Evolutionary conservation across 2,329 filamentous ascomycete genomes (phyloP).

Genomic region (Sporothrix dimorphospora): DNA sequence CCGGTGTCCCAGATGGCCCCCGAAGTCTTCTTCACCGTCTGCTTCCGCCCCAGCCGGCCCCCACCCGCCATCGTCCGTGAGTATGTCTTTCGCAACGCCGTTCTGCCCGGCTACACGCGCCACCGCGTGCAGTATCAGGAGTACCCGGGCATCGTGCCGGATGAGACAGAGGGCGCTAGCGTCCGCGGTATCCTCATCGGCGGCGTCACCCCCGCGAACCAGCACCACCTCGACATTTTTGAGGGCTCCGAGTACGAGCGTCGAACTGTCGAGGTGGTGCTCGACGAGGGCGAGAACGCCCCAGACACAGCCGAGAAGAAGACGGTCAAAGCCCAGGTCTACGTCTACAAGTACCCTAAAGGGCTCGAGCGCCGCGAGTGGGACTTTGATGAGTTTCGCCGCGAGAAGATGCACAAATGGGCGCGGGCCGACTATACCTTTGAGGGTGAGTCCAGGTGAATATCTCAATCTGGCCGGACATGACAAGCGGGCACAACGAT

Average conservation of each 20-base stretch:
- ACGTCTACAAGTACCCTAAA: slow-evolving; percentile 60
- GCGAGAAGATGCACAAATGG: slow-evolving; percentile 67
- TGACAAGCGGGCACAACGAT: neutral
- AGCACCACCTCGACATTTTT: slow-evolving; percentile 76
- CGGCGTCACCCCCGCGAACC: slow-evolving; percentile 76
- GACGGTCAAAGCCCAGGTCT: slow-evolving; percentile 61
- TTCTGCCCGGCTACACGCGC: slow-evolving; percentile 74
- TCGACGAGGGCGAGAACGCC: slow-evolving; percentile 37
- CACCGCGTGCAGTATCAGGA: slow-evolving; percentile 69
- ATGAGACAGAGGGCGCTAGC: slow-evolving; percentile 60
- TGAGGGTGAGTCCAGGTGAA: slow-evolving; percentile 41
- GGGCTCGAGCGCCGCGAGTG: slow-evolving; percentile 75
- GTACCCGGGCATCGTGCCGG: slow-evolving; percentile 75
- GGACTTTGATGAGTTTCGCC: slow-evolving; percentile 83
- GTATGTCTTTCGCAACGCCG: slow-evolving; percentile 69
- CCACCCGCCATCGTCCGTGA: slow-evolving; percentile 57
- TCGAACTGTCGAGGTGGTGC: slow-evolving; percentile 56
- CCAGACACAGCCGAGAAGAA: slow-evolving; percentile 35
- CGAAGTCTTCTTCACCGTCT: slow-evolving; percentile 82
- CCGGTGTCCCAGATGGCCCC: slow-evolving; percentile 67
- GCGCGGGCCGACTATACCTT: slow-evolving; percentile 55
- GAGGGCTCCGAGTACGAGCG: slow-evolving; percentile 77
- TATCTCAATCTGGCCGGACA: neutral
- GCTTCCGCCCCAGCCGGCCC: slow-evolving; percentile 62
- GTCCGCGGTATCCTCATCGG: slow-evolving; percentile 73